A percentile compares a stretch with the other conserved stretches of the same genome.
Evolutionary conservation across 164 flowering plant genomes (phyloP).

Genomic region (Santalum album): DNA sequence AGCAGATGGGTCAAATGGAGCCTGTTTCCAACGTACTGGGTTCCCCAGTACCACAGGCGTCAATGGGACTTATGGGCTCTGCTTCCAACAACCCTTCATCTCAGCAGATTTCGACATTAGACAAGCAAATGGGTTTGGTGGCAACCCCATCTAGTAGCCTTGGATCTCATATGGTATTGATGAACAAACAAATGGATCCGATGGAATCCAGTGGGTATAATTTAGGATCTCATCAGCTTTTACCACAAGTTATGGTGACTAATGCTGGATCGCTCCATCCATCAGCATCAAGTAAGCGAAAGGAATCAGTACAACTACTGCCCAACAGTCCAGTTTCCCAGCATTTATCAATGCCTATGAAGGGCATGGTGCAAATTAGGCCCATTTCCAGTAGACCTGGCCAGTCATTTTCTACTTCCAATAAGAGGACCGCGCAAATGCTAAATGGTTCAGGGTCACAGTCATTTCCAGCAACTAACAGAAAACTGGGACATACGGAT

Average conservation of each 20-base stretch:
- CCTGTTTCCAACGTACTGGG: conserved; percentile 3
- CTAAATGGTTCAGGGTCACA: too few relatives aligned
- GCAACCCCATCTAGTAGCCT: too few relatives aligned
- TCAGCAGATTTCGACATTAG: conserved; percentile 5
- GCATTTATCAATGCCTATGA: conserved; percentile 28
- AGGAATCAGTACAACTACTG: conserved; percentile 29
- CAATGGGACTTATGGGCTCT: background rate
- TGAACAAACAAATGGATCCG: background rate
- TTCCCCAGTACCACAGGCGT: background rate
- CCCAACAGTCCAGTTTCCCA: too few relatives aligned
- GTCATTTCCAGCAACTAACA: conserved; percentile 15
- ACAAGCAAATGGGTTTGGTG: too few relatives aligned
- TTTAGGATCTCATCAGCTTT: too few relatives aligned
- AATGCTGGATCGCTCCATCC: conserved; percentile 17
- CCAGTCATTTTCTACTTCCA: too few relatives aligned
- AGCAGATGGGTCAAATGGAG: conserved; percentile 9
- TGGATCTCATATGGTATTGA: too few relatives aligned
- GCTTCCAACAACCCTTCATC: background rate
- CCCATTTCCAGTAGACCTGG: conserved; percentile 27
- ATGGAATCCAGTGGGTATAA: conserved; percentile 17
- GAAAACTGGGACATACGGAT: conserved; percentile 19
- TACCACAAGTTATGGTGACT: conserved; percentile 11
- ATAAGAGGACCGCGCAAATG: conserved; percentile 13
- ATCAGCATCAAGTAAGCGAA: conserved; percentile 28
- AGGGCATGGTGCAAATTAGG: conserved; percentile 28